These are phyloP conservation scores for Biscogniauxia mediterranea DNA, from an alignment of 2,329 filamentous ascomycete species.

Conservation along the genomic window DNA sequence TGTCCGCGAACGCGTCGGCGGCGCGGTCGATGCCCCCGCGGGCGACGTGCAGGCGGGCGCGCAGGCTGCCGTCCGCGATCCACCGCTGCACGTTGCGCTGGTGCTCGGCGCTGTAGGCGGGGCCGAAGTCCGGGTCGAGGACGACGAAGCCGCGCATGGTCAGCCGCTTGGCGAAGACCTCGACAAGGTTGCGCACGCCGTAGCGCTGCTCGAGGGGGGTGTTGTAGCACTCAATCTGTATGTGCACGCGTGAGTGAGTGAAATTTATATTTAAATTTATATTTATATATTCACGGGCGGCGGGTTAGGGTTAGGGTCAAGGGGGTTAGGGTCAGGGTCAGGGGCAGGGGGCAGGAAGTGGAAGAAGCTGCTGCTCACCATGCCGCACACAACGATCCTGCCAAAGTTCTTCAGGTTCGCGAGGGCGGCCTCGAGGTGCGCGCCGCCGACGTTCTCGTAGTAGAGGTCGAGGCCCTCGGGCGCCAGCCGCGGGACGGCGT, in stretches of 20 bases:
- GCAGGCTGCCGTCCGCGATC: slow-evolving; percentile 73
- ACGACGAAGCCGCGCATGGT: slow-evolving; percentile 78
- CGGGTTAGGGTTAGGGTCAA: slow-evolving; percentile 30
- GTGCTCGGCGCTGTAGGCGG: slow-evolving; percentile 66
- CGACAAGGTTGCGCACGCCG: slow-evolving; percentile 64
- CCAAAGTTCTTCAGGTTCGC: slow-evolving; percentile 61
- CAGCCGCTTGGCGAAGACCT: slow-evolving; percentile 69
- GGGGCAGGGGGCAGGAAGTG: too few species aligned
- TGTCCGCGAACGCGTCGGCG: slow-evolving; percentile 68
- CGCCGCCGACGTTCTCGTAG: slow-evolving; percentile 78
- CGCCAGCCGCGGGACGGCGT: slow-evolving; percentile 64
- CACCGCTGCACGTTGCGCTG: slow-evolving; percentile 74
- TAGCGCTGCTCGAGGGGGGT: slow-evolving; percentile 50
- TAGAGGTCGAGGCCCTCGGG: slow-evolving; percentile 77
- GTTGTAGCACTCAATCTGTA: slow-evolving; percentile 75
- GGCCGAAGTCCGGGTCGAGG: slow-evolving; percentile 60
- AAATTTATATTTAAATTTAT: too few species aligned
- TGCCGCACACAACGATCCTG: slow-evolving; percentile 60
- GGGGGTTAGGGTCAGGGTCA: background rate
- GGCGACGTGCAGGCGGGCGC: slow-evolving; percentile 65
- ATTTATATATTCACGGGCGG: too few species aligned
- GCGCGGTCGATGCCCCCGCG: slow-evolving; percentile 73
- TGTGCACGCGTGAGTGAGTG: too few species aligned
- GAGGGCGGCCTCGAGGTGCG: slow-evolving; percentile 63
- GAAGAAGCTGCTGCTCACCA: slow-evolving; percentile 48